A percentile compares a stretch with the other conserved stretches of the same genome.
phyloP scores from a whole-genome alignment of 495 filamentous ascomycete genomes.

The Clavariopsis aquatica region DNA sequence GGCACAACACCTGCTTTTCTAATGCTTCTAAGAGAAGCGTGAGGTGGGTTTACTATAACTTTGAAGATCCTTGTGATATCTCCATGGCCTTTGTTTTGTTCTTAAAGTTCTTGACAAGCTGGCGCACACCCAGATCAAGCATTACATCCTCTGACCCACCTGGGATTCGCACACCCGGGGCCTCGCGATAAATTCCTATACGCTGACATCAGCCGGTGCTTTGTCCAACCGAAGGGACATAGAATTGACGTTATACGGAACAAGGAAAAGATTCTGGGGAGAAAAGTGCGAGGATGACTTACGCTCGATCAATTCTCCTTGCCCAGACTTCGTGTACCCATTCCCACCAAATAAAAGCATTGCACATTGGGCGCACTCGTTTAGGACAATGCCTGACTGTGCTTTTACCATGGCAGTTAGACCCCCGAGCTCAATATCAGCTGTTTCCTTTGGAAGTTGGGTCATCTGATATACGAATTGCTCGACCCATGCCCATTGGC shows the following conservation, averaged over 20 bases:
- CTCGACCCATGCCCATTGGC: conserved; percentile 72
- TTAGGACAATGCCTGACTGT: conserved; percentile 66
- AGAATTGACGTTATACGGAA: not conserved
- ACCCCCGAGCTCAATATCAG: conserved; percentile 66
- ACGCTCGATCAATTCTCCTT: conserved; percentile 71
- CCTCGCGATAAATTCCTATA: conserved; percentile 65
- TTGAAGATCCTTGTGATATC: conserved; percentile 42
- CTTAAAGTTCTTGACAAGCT: conserved; percentile 72
- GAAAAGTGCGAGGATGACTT: conserved; percentile 37
- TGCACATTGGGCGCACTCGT: conserved; percentile 68
- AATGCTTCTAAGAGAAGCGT: not conserved
- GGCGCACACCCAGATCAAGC: conserved; percentile 68
- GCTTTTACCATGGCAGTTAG: conserved; percentile 71
- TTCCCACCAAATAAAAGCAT: conserved; percentile 72
- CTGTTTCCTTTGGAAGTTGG: conserved; percentile 61
- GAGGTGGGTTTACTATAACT: conserved; percentile 29
- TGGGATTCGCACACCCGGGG: conserved; percentile 62
- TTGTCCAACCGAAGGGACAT: not conserved
- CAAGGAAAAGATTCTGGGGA: not conserved
- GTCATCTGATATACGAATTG: conserved; percentile 71
- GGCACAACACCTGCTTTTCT: too few relatives aligned
- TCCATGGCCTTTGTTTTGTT: conserved; percentile 63
- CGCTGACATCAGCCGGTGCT: conserved; percentile 5
- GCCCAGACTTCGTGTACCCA: conserved; percentile 67
- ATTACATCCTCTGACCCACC: conserved; percentile 77